Conservation (phyloP, 148 eudicot species). For the Linanthus parryae region DNA sequence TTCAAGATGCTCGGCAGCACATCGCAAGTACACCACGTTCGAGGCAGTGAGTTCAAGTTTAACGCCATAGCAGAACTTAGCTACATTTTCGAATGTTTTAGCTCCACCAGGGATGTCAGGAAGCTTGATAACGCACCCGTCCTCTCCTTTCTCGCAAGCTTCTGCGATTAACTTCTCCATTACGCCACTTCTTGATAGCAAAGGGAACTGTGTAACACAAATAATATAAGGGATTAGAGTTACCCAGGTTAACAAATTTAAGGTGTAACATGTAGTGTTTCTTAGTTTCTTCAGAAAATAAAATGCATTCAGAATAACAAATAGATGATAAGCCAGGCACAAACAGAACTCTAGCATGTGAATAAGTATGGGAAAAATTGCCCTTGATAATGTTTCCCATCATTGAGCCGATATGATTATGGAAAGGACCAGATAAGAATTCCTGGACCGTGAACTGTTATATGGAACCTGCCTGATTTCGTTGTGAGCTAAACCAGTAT, state of each 20-base stretch:
- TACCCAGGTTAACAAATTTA: too few relatives aligned
- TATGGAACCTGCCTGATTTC: too few relatives aligned
- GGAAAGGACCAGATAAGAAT: too few relatives aligned
- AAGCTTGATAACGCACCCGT: conserved; percentile 22
- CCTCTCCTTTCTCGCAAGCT: conserved; percentile 9
- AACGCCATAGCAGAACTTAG: conserved; percentile 47
- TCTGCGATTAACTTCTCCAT: conserved; percentile 34
- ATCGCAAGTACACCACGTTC: conserved; percentile 35
- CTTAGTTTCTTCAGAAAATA: too few relatives aligned
- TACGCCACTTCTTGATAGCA: conserved; percentile 33
- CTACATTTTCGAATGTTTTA: conserved; percentile 32
- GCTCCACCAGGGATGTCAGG: conserved; percentile 47
- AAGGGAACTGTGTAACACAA: conserved; percentile 33
- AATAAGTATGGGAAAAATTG: neutral
- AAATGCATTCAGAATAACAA: too few relatives aligned
- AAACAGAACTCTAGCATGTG: neutral
- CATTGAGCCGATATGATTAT: too few relatives aligned
- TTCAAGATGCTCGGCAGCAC: conserved; percentile 44
- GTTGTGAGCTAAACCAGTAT: too few relatives aligned
- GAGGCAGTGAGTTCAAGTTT: conserved; percentile 32
- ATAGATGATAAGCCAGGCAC: neutral
- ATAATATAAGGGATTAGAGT: conserved; percentile 1
- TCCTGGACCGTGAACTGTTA: too few relatives aligned
- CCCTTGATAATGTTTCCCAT: neutral
- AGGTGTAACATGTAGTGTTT: too few relatives aligned